phyloP scores from a whole-genome alignment of 148 eudicot species.

The Chenopodium album region DNA sequence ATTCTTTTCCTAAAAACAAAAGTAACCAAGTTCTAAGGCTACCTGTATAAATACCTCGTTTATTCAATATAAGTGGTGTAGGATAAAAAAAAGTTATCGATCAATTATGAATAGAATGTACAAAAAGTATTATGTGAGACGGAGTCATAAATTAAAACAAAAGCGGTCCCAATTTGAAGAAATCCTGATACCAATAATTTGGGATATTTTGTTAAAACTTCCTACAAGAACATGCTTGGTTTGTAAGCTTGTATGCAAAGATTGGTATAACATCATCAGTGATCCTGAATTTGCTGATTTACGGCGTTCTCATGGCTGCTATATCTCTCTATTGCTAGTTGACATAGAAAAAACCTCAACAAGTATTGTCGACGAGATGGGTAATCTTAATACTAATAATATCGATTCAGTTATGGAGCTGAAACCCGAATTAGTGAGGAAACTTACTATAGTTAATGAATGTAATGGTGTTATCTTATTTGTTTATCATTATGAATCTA shows the following conservation, averaged over 20 bases:
- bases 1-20: no score
- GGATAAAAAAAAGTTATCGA: no score
- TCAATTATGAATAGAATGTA: no score
- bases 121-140: no score
- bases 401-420: background rate
- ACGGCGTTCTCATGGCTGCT: background rate
- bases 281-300: background rate
- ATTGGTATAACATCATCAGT: slow-evolving; percentile 2
- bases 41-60: no score
- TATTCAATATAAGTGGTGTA: no score
- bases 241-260: slow-evolving; percentile 13
- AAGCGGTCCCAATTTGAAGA: background rate
- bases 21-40: no score
- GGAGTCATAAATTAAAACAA: no score
- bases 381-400: background rate
- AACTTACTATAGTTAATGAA: background rate
- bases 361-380: background rate
- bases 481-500: background rate
- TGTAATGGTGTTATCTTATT: background rate
- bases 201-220: background rate
- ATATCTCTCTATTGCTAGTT: background rate
- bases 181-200: background rate
- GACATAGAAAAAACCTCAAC: background rate
- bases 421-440: background rate
- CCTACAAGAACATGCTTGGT: background rate